phyloP scores from a whole-genome alignment of 1,284 basidiomycete genomes.

The Leccinum fallax region DNA sequence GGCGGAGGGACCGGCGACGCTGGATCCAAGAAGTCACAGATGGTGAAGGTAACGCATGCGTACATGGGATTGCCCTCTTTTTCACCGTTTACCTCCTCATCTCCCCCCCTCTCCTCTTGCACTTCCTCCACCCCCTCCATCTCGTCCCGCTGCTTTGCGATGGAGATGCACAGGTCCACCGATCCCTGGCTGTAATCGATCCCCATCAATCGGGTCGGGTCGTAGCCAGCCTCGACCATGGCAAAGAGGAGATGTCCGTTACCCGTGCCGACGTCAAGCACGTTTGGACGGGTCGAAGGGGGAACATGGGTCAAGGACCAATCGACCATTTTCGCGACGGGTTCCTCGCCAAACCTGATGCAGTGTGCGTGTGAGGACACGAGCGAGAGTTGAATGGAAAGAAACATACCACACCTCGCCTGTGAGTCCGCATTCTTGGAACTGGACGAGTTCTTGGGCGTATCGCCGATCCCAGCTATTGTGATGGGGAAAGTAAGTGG shows the following conservation, averaged over 20 bases:
- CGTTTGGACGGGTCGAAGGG: conserved; percentile 43
- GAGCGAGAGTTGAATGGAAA: background rate
- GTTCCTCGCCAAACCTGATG: conserved; percentile 84
- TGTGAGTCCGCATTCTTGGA: conserved; percentile 82
- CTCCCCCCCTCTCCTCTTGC: background rate
- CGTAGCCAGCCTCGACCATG: conserved; percentile 69
- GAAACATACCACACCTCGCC: conserved; percentile 80
- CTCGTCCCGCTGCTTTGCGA: conserved; percentile 40
- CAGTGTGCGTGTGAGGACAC: background rate
- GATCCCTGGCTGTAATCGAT: conserved; percentile 84
- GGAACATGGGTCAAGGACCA: conserved; percentile 61
- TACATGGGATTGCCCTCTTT: conserved; percentile 18
- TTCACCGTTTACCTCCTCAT: conserved; percentile 6
- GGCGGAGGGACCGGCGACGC: conserved; percentile 42
- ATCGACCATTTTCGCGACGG: conserved; percentile 79
- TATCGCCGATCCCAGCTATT: conserved; percentile 75
- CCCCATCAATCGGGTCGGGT: conserved; percentile 57
- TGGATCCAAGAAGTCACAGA: conserved; percentile 62
- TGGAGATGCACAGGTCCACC: conserved; percentile 55
- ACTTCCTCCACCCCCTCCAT: background rate
- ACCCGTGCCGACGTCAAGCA: conserved; percentile 81
- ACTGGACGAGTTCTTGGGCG: conserved; percentile 72
- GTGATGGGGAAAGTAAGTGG: background rate
- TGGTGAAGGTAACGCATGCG: conserved; percentile 50
- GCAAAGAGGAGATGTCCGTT: conserved; percentile 86